Evolutionary conservation across 1,139 yeast genomes (phyloP).

Genomic region (Debaryomyces coudertii): DNA sequence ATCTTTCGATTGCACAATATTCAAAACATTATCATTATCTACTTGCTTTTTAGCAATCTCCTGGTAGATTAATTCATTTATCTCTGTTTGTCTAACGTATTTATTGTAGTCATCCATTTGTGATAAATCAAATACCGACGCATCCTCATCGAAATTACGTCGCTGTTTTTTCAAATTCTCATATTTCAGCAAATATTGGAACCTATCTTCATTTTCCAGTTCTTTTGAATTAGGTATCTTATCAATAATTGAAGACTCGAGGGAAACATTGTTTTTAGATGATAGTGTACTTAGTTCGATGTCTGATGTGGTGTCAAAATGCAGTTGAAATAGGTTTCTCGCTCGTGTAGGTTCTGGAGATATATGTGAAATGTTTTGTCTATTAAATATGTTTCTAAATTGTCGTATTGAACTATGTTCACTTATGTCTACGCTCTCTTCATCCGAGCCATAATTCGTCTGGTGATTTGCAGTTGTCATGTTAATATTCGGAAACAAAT

Average conservation of each 20-base stretch:
- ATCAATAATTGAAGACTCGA: slow-evolving; percentile 32
- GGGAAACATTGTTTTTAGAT: slow-evolving; percentile 15
- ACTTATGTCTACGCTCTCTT: slow-evolving; percentile 9
- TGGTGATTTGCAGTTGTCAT: slow-evolving; percentile 3
- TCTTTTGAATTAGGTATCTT: slow-evolving; percentile 18
- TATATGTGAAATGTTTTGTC: slow-evolving; percentile 15
- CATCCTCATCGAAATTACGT: slow-evolving; percentile 19
- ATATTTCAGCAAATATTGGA: slow-evolving; percentile 34
- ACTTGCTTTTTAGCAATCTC: slow-evolving; percentile 18
- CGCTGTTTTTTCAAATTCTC: slow-evolving; percentile 22
- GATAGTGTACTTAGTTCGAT: slow-evolving; percentile 3
- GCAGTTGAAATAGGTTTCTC: slow-evolving; percentile 17
- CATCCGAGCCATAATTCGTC: slow-evolving; percentile 3
- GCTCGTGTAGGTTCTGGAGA: neutral
- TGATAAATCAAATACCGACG: slow-evolving; percentile 41
- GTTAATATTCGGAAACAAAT: slow-evolving; percentile 15
- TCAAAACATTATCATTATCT: slow-evolving; percentile 24
- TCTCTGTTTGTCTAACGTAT: slow-evolving; percentile 40
- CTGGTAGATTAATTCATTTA: slow-evolving; percentile 36
- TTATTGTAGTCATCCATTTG: slow-evolving; percentile 40
- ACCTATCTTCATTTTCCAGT: slow-evolving; percentile 26
- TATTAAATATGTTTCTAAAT: slow-evolving; percentile 16
- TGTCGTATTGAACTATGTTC: slow-evolving; percentile 19
- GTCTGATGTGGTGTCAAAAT: slow-evolving; percentile 20
- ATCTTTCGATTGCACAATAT: slow-evolving; percentile 34